Evolutionary conservation across 352 stramenopile species (phyloP), one percentile per base, ranked within the genome.

Genomic region (Plasmopara muralis): DNA sequence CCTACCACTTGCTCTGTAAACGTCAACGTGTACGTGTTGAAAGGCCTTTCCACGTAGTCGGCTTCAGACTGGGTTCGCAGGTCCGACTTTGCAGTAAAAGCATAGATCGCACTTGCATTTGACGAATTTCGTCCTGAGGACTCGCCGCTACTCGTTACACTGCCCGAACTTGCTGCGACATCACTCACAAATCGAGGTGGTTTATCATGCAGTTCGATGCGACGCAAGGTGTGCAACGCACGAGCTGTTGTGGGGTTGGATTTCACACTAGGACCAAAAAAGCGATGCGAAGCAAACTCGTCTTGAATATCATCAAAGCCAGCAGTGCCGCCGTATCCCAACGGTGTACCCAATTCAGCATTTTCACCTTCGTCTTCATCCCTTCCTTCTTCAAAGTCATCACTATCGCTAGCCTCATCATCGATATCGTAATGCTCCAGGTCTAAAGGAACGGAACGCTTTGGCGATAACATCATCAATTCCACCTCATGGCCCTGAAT

Each of bases 141-240:
- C 18, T 68, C 61, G 1, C 61, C 55, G 20, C 66, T 74, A 30
- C 53, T 74, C 20, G 61, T 65, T 30, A 65, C 45, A 29, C 61
- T 72, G 14, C 57, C 55, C 0, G 48, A 68, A 33, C 48, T 69
- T 5, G 48, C 47, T 34, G 29, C 43, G n/a, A 62, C 40, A 10
- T 87, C 70, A 33, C 78, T 89, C n/a, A 68, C 56, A 49, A 87
- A 87, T 9, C 71, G 66, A 46, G 78, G 78, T 6, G 78, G 78
- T 39, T 85, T 86, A 20, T 74, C 64, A 57, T 85, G 73, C 34
- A 89, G 64, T n/a, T 70, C 53, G 35, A 87, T 66, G 33, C 68
- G 71, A 29, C 78, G 76, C n/a, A 86, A 54, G 14, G 63, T 70
- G 43, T 89, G 78, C 41, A 89, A 55, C 4, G 55, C 67, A 15